These are phyloP conservation scores for Chlorella sp. DNA, from an alignment of 139 green algal species.

Conservation along the genomic window DNA sequence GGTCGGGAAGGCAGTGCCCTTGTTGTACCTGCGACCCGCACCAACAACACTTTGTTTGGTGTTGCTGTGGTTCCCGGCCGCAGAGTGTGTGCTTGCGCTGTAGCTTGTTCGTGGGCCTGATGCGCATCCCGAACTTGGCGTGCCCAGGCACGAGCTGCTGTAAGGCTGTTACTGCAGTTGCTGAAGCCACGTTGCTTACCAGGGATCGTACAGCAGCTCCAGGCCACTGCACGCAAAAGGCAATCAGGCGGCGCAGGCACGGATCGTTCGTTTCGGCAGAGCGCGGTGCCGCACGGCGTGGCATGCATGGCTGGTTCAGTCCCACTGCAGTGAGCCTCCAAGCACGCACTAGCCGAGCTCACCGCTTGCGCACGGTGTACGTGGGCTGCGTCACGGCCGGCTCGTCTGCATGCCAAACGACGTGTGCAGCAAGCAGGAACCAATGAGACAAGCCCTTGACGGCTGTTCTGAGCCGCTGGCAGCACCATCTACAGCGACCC, in stretches of 20 bases:
- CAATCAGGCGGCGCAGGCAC: not conserved
- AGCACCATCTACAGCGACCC: no score
- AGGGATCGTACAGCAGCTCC: constrained; percentile 64
- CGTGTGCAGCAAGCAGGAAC: not conserved
- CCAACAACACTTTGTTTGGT: no score
- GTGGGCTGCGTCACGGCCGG: not conserved
- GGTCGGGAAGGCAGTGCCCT: constrained; percentile 71
- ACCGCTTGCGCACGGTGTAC: constrained; percentile 19
- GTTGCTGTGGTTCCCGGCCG: no score
- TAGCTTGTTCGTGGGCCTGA: no score
- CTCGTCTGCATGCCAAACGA: not conserved
- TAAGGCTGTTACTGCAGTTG: no score
- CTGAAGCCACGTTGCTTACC: no score
- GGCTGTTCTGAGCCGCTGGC: not conserved
- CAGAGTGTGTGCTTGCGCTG: no score
- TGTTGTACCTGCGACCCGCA: no score
- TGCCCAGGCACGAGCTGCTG: no score
- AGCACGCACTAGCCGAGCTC: not conserved
- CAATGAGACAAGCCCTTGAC: not conserved
- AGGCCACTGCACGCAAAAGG: constrained; percentile 19
- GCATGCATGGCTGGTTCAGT: not conserved
- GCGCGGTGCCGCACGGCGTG: no score
- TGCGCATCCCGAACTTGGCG: no score
- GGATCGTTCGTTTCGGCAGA: not conserved
- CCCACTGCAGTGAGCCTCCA: not conserved